Evolutionary conservation across 2,329 filamentous ascomycete genomes (phyloP).

Genomic region (Coniella vitis): DNA sequence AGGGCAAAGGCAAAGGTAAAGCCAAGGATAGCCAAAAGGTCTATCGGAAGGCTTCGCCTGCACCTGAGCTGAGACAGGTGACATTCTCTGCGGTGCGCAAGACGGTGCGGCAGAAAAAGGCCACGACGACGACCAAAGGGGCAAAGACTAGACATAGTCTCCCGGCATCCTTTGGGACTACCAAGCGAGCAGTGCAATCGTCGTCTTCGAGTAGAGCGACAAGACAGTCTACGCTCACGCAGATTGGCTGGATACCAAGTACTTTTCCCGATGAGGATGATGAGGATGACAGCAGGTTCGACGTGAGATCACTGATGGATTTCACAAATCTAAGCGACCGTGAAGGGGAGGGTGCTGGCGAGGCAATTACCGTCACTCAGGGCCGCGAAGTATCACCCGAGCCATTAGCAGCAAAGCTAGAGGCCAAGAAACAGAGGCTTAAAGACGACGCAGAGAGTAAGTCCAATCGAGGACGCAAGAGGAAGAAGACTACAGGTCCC

Average conservation of each 20-base stretch:
- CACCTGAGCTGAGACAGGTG: slow-evolving; percentile 21
- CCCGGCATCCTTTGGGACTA: slow-evolving; percentile 4
- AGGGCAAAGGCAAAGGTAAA: not conserved
- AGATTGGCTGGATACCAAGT: slow-evolving; percentile 22
- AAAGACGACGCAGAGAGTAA: not conserved
- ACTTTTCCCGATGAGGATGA: slow-evolving; percentile 9
- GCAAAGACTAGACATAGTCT: not conserved
- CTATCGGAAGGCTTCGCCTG: slow-evolving; percentile 20
- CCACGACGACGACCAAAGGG: not conserved
- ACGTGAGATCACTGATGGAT: slow-evolving; percentile 9
- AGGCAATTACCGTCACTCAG: not conserved
- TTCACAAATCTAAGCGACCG: not conserved
- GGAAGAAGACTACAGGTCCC: slow-evolving; percentile 4
- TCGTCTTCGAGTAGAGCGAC: not conserved
- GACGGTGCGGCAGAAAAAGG: slow-evolving; percentile 3
- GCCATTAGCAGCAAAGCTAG: not conserved
- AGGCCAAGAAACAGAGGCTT: not conserved
- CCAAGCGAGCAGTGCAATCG: not conserved
- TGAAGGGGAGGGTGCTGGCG: slow-evolving; percentile 1
- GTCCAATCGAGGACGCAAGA: not conserved
- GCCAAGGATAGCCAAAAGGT: slow-evolving; percentile 10
- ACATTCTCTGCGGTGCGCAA: slow-evolving; percentile 23
- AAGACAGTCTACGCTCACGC: slow-evolving; percentile 29
- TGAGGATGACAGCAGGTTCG: slow-evolving; percentile 3
- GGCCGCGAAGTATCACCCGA: too few species aligned